Evolutionary conservation across 768 basidiomycete genomes (phyloP), one percentile per base, ranked within the genome.

Genomic region (Wakefieldia striispora): DNA sequence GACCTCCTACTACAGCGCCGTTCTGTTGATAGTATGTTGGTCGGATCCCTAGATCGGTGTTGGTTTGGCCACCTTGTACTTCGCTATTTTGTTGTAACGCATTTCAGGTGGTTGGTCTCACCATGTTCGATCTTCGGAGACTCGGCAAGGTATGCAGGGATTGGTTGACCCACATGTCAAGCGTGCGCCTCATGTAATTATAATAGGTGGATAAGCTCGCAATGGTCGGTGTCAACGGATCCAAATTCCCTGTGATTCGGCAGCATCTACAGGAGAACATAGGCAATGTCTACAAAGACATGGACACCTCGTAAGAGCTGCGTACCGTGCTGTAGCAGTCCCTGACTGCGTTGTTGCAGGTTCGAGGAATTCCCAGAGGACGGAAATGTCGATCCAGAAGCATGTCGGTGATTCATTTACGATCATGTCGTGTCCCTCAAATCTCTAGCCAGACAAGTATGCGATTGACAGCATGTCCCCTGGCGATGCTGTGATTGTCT

Each of bases 141-240:
- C 72, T 84, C 27, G 90, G 86, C 54, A 95, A 95, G 78, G 89
- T 58, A 31, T 17, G 45, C 73, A 48, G 56, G 54, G 54, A 58
- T 51, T 10, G 45, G 42, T 51, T 55, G 48, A 24, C 20, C 8
- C 19, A 27, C 11, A 27, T 20, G 20, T 23, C 21, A 21, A 49
- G 26, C 5, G 6, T n/a, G n/a, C 5, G 41, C 50, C 65, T 49
- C 47, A 50, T 35, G n/a, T 24, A 36, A 27, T 40, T 9, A 26
- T 29, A 12, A 23, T 43, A 84, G 86, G 80, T 91, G 37, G 80
- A 80, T 57, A 73, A 82, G 44, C 80, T 93, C 20, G 78, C 81
- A 42, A 95, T 95, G 91, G 94, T 88, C 47, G 92, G 93, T 27
- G 89, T 91, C 40, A 90, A 86, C 64, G 92, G 91, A 34, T 79